phyloP scores from a whole-genome alignment of 2,329 filamentous ascomycete genomes.

The Beauveria sp. region DNA sequence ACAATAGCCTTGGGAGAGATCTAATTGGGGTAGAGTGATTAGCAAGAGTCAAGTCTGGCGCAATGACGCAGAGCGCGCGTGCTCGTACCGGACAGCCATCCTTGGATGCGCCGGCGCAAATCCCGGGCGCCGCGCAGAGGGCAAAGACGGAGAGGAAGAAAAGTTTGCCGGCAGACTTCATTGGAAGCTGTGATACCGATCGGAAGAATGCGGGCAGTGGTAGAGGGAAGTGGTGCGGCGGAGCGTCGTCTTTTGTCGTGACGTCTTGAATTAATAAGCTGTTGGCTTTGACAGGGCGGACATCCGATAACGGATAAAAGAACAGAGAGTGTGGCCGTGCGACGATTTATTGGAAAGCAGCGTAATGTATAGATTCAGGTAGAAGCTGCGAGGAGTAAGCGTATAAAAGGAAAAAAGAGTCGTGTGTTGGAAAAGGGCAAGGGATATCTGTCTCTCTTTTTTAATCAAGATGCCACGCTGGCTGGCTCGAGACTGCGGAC shows the following conservation, averaged over 20 bases:
- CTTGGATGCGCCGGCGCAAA: constrained; percentile 33
- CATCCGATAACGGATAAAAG: neutral
- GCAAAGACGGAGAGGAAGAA: constrained; percentile 51
- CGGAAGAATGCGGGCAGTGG: neutral
- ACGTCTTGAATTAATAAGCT: constrained; percentile 8
- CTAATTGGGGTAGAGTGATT: constrained; percentile 41
- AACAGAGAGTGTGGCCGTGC: neutral
- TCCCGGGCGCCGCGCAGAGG: constrained; percentile 41
- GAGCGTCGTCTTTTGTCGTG: neutral
- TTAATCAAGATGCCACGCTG: constrained; percentile 12
- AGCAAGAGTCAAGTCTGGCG: constrained; percentile 22
- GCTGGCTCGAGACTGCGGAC: constrained; percentile 1
- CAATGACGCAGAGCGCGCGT: constrained; percentile 11
- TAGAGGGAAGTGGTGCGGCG: neutral
- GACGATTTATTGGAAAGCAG: neutral
- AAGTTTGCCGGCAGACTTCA: constrained; percentile 46
- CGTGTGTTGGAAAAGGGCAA: neutral
- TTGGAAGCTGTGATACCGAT: constrained; percentile 19
- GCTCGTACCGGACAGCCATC: constrained; percentile 48
- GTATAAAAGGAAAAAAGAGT: neutral
- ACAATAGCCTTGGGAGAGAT: constrained; percentile 85
- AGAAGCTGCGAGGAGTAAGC: neutral
- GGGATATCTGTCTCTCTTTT: neutral
- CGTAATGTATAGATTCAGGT: neutral
- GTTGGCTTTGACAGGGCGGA: neutral